These are phyloP conservation scores for Taphrina populina DNA, from an alignment of 1,139 yeast species.

Conservation along the genomic window DNA sequence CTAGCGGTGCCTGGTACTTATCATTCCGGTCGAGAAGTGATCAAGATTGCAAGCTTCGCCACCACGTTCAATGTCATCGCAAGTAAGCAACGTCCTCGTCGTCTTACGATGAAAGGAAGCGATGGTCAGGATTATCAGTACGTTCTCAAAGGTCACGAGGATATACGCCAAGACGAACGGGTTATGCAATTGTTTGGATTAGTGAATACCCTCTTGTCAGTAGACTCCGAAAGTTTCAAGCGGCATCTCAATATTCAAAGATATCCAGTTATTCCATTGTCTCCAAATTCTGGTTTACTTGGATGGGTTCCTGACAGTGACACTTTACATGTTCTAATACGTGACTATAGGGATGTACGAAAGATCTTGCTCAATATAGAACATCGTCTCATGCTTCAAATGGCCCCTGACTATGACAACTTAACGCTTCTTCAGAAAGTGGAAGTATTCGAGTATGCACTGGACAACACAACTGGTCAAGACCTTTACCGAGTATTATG, in stretches of 20 bases:
- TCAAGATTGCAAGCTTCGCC: slow-evolving; percentile 71
- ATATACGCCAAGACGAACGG: slow-evolving; percentile 92
- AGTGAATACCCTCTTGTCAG: slow-evolving; percentile 82
- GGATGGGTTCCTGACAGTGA: slow-evolving; percentile 99
- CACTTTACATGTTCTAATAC: slow-evolving; percentile 88
- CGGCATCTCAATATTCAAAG: slow-evolving; percentile 91
- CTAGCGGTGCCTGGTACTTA: slow-evolving; percentile 95
- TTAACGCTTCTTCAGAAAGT: slow-evolving; percentile 86
- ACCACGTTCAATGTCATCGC: slow-evolving; percentile 85
- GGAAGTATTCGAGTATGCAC: slow-evolving; percentile 92
- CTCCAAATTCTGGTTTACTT: slow-evolving; percentile 93
- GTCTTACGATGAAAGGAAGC: slow-evolving; percentile 72
- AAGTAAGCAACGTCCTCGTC: slow-evolving; percentile 93
- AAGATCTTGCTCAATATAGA: slow-evolving; percentile 87
- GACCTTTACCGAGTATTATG: slow-evolving; percentile 93
- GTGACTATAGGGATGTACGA: slow-evolving; percentile 88
- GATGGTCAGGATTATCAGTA: slow-evolving; percentile 89
- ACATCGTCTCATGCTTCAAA: slow-evolving; percentile 91
- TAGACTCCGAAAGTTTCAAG: slow-evolving; percentile 94
- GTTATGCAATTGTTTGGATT: slow-evolving; percentile 97
- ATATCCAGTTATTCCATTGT: slow-evolving; percentile 88
- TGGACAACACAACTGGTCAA: slow-evolving; percentile 94
- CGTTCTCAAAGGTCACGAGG: slow-evolving; percentile 91
- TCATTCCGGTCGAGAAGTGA: slow-evolving; percentile 75
- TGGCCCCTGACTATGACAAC: slow-evolving; percentile 97